Evolutionary conservation across 108 stramenopile species (phyloP).

Genomic region (Discostella stelligeroides): DNA sequence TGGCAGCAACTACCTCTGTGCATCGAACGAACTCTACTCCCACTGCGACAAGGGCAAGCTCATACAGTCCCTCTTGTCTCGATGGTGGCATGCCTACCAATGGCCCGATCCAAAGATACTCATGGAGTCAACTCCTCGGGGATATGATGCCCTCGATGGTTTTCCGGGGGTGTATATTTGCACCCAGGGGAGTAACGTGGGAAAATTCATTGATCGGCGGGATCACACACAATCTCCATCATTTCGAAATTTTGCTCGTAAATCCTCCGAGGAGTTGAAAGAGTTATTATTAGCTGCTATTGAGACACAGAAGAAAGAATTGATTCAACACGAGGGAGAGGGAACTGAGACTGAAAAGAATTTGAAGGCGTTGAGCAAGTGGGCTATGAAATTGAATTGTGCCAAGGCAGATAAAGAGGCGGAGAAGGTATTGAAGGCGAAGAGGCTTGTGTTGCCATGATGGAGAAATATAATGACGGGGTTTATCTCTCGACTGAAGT

Average conservation of each 20-base stretch:
- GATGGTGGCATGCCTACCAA: constrained; percentile 96
- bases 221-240: constrained; percentile 60
- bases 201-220: constrained; percentile 74
- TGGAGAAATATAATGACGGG: neutral
- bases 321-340: constrained; percentile 69
- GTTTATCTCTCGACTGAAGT: no score
- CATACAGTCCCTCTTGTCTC: constrained; percentile 83
- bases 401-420: constrained; percentile 86
- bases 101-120: constrained; percentile 77
- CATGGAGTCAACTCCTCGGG: constrained; percentile 59
- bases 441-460: constrained; percentile 32
- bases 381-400: constrained; percentile 77
- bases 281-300: constrained; percentile 68
- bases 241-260: constrained; percentile 75
- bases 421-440: constrained; percentile 77
- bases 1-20: constrained; percentile 16
- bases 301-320: constrained; percentile 65
- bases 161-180: constrained; percentile 94
- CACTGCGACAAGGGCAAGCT: constrained; percentile 81
- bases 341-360: constrained; percentile 77
- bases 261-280: constrained; percentile 69
- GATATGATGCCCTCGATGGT: constrained; percentile 91
- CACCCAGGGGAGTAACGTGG: constrained; percentile 74
- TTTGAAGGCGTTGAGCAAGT: constrained; percentile 71
- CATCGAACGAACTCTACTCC: constrained; percentile 44